Base-by-base conservation (phyloP, 441 rosid species). In the Pelargonium cotyledonis region DNA sequence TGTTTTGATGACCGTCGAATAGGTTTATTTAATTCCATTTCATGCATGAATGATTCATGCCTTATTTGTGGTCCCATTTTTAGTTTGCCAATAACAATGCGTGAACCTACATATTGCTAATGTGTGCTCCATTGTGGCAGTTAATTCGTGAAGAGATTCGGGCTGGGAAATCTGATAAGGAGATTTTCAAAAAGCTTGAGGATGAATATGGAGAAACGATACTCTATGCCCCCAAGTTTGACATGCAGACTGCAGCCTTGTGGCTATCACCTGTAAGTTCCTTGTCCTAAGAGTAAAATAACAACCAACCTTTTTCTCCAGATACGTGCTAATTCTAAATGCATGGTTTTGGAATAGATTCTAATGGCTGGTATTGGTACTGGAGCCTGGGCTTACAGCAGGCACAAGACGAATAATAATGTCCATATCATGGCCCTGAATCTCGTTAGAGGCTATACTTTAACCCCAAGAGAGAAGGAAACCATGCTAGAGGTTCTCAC, bases 151-250 rank as follows among this genome's bases (percentile, higher is more conserved):
- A 95, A 73, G 99, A 92, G 80, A 89, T 95, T 71, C 86, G 63
- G 23, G 62, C 89, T 65, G 95, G 99, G 67, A 92, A 89, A 80
- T 72, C 83, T 31, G 98, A 95, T 89, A 95, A 86, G 81, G 97
- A 95, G 70, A 85, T 92, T 40, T 95, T 66, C 78, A 88, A 79
- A 75, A 95, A 95, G 85, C 92, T 95, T 11, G 97, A 89, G 84
- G 89, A 90, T 67, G 98, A 95, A 16, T 95, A 11, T 62, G 97
- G 99, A 46, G 99, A 92, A 86, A 92, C 98, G 0, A 96, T 95
- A 53, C 99, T 95, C 51, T 95, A 95, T 57, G 81, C 97, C 38
- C 96, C 97, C 0, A 95, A 92, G 73, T 95, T 95, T 68, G 99
- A 92, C 83, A 9, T 84, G 79, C 98, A 92, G 77, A 95, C 97